Conservation (phyloP, 305 asterid species). For the Nicotiana rustica region DNA sequence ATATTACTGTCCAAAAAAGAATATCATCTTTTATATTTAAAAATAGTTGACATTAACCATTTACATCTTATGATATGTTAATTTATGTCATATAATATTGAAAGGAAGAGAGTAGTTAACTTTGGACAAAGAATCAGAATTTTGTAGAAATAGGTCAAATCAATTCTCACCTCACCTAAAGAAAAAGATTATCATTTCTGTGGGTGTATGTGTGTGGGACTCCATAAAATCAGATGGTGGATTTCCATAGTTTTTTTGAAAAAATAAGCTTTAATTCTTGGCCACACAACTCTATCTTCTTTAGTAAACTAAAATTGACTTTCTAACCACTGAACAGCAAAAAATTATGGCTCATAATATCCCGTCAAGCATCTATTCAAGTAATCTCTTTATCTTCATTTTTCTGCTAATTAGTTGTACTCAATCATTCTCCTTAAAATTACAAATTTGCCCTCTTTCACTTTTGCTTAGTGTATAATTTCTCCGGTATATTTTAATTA, state of each 20-base stretch:
- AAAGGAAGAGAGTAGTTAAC: background rate
- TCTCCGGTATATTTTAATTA: no score
- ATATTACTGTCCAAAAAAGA: no score
- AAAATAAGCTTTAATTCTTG: constrained; percentile 43
- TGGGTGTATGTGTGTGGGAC: constrained; percentile 33
- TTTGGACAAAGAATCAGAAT: constrained; percentile 8
- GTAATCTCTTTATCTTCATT: background rate
- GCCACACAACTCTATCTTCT: constrained; percentile 46
- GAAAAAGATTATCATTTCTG: background rate
- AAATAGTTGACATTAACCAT: no score
- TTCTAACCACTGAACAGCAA: constrained; percentile 42
- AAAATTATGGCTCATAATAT: constrained; percentile 41
- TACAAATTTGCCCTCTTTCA: background rate
- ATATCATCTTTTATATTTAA: no score
- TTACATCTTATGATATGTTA: no score
- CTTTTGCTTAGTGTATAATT: no score
- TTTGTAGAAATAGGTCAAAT: constrained; percentile 19
- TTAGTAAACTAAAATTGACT: constrained; percentile 45
- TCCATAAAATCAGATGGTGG: constrained; percentile 35
- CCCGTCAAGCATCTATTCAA: constrained; percentile 39
- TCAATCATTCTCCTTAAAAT: background rate
- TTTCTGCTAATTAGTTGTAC: constrained; percentile 19
- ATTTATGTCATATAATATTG: no score
- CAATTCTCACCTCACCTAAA: constrained; percentile 27
- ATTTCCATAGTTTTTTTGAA: constrained; percentile 19